These are phyloP conservation scores for Seminavis robusta DNA, from an alignment of 108 stramenopile genomes.

Conservation along the genomic window DNA sequence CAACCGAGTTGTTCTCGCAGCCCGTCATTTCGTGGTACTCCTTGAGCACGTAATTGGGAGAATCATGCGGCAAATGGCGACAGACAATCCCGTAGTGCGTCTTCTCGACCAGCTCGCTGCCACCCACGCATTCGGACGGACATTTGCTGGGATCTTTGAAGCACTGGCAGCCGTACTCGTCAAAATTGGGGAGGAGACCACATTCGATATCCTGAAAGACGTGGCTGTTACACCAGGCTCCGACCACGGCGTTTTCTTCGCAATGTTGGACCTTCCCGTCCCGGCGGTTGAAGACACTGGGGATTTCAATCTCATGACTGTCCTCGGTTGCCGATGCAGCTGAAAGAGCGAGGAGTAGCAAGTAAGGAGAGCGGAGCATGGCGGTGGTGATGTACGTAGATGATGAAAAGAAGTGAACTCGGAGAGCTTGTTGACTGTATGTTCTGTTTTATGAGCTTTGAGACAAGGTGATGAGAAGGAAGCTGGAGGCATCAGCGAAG, in stretches of 20 bases:
- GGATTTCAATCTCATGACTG: too few relatives aligned
- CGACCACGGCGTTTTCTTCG: slow-evolving; percentile 15
- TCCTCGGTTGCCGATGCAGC: too few relatives aligned
- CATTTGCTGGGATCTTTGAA: slow-evolving; percentile 12
- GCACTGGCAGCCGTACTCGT: slow-evolving; percentile 24
- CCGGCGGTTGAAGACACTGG: too few relatives aligned
- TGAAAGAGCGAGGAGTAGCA: too few relatives aligned
- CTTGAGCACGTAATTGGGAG: slow-evolving; percentile 30
- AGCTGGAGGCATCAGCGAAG: too few relatives aligned
- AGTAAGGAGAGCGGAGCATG: too few relatives aligned
- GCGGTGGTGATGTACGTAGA: too few relatives aligned
- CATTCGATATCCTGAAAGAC: slow-evolving; percentile 8
- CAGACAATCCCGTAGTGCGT: slow-evolving; percentile 22
- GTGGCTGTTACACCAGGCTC: slow-evolving; percentile 15
- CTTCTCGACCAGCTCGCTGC: not conserved
- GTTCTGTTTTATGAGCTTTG: too few relatives aligned
- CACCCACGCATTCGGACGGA: slow-evolving; percentile 21
- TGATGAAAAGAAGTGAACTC: too few relatives aligned
- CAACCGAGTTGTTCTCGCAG: slow-evolving; percentile 29
- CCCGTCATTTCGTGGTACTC: slow-evolving; percentile 2
- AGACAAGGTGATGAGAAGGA: too few relatives aligned
- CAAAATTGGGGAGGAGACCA: slow-evolving; percentile 1
- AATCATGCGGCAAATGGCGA: slow-evolving; percentile 23
- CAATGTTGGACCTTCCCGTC: too few relatives aligned
- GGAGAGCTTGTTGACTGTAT: too few relatives aligned